Base-by-base conservation (phyloP, 768 basidiomycete species). In the Trametes punicea region DNA sequence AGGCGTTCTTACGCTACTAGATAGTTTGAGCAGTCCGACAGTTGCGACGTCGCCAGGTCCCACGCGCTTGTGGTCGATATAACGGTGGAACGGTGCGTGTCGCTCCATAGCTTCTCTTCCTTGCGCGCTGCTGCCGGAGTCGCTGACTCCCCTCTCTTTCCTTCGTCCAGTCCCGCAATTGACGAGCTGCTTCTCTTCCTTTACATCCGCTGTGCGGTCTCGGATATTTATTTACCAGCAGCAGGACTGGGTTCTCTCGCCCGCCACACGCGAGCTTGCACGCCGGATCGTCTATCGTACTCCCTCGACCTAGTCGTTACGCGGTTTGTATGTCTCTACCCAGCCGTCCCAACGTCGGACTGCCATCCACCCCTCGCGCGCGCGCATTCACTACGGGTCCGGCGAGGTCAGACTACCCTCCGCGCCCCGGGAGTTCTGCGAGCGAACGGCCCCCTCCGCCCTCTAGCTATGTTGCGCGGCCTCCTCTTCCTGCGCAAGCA, bases 311-410 rank as follows among this genome's bases (percentile, higher is more conserved):
- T 47, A 8, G 21, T 29, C 39, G 10, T 3, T 13, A 18, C 33
- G 58, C 27, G 31, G 40, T 55, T 52, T 53, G 40, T 46, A 68
- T 68, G 67, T 62, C 64, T 26, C 60, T 59, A 44, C 56, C 63
- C 3, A 47, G 56, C 27, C 63, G 67, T 16, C 60, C 67, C 46
- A 63, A 49, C 51, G 62, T 63, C 20, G 76, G 77, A 36, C 69
- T 78, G 31, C 77, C 77, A 38, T 66, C 70, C 39, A 73, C 62
- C 48, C 76, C 76, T 46, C 76, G 74, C 53, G 72, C 75, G 1
- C 68, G 70, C 31, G 64, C 68, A 6, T 51, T 62, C 29, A 41
- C 41, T 21, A 45, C 51, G 29, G 42, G 55, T 25, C 53, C 54
- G 26, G 30, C 54, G 23, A 54, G 55, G 44, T 47, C 52, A 50